phyloP scores from a whole-genome alignment of 371 early-diverging fungal species.

The Mucor sp. region DNA sequence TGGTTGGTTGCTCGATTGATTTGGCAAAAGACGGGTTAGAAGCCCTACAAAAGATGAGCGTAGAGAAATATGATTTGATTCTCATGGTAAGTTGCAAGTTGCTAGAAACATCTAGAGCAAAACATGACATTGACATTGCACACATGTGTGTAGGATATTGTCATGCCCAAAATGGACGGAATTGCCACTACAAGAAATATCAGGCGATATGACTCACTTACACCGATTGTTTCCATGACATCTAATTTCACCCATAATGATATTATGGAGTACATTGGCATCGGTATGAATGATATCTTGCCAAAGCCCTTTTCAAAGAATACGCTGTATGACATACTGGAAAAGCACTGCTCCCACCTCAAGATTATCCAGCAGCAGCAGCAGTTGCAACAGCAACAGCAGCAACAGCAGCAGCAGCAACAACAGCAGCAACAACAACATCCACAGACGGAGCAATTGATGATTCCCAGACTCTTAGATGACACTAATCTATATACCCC shows the following conservation, averaged over 20 bases:
- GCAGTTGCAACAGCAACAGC: not conserved
- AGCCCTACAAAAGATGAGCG: slow-evolving; percentile 66
- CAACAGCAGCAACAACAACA: not conserved
- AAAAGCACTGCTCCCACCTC: slow-evolving; percentile 66
- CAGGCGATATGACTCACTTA: slow-evolving; percentile 69
- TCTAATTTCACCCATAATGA: slow-evolving; percentile 69
- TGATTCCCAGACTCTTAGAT: not conserved
- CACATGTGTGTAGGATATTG: slow-evolving; percentile 68
- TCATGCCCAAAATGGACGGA: slow-evolving; percentile 80
- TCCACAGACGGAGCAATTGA: not conserved
- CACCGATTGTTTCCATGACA: slow-evolving; percentile 85
- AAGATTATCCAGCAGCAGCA: slow-evolving; percentile 29
- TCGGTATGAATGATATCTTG: slow-evolving; percentile 83
- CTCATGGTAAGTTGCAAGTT: slow-evolving; percentile 69
- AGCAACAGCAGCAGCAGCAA: not conserved
- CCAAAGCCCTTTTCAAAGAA: slow-evolving; percentile 77
- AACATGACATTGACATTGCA: not conserved
- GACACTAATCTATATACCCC: slow-evolving; percentile 2
- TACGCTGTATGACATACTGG: slow-evolving; percentile 56
- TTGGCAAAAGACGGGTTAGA: slow-evolving; percentile 74
- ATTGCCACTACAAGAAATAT: slow-evolving; percentile 76
- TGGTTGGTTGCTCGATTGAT: slow-evolving; percentile 76
- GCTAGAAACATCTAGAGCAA: not conserved
- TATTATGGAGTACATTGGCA: slow-evolving; percentile 68
- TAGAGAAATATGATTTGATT: slow-evolving; percentile 75